phyloP scores from a whole-genome alignment of 2,329 filamentous ascomycete species.

The Dactylellina haptotyla region DNA sequence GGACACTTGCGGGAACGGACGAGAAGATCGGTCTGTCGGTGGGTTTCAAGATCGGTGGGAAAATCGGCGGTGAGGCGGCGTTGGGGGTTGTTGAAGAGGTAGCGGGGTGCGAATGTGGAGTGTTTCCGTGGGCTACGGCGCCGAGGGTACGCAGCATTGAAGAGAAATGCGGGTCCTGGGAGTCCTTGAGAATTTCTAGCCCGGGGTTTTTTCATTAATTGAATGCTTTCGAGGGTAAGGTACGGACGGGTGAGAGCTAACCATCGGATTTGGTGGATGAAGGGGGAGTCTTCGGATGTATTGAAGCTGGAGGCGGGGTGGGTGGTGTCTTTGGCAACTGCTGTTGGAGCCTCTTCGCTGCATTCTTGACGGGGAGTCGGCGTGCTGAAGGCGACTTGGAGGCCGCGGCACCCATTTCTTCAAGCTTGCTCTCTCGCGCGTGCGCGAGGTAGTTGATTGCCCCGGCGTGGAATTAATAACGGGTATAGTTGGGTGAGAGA shows the following conservation, averaged over 20 bases:
- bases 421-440: background rate
- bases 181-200: conserved; percentile 41
- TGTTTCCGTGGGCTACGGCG: conserved; percentile 47
- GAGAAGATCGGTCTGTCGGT: background rate
- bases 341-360: conserved; percentile 37
- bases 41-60: background rate
- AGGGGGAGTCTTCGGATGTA: conserved; percentile 7
- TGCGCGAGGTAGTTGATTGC: too few relatives aligned
- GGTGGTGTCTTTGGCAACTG: background rate
- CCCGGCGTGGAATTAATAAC: too few relatives aligned
- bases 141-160: conserved; percentile 53
- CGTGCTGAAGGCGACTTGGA: conserved; percentile 37
- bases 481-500: background rate
- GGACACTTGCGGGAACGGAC: conserved; percentile 21
- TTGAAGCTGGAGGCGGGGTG: conserved; percentile 4
- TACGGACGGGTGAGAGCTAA: conserved; percentile 1
- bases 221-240: background rate
- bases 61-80: conserved; percentile 1
- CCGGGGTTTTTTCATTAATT: background rate
- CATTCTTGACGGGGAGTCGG: conserved; percentile 24
- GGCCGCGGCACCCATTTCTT: conserved; percentile 35
- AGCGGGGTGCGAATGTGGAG: background rate
- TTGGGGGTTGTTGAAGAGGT: background rate
- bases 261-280: conserved; percentile 40
- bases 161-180: conserved; percentile 51